Base-by-base conservation (phyloP, 129 eudicot species). In the Saussurea involucrata region DNA sequence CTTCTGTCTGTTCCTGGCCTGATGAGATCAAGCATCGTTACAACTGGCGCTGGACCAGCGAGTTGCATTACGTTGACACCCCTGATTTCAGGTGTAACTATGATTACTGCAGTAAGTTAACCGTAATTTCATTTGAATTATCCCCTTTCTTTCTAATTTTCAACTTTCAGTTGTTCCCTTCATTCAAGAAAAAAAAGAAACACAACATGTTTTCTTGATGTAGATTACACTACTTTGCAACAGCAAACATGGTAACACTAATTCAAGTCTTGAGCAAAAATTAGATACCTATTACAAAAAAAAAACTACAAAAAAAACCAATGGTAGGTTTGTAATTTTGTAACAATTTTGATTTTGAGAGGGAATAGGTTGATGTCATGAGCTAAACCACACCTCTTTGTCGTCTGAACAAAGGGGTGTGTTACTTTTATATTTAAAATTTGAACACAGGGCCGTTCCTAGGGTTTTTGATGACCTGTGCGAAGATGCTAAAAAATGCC, bases 61-160 rank as follows among this genome's bases (percentile, higher is more conserved):
- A 91, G 44, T 85, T 95, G 79, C 99, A 95, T 81, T 95, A 86
- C 75, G 89, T 95, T 60, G 97, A 95, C 83, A 95, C 99, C 21
- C 99, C 99, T 81, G 99, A 95, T 87, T 95, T 89, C 80, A 83
- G 96, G 82, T 95, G 99, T 81, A 90, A 95, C 72, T 95, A 95
- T 66, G 69, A 88, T 13, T 95, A 95, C 82, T 80, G 89, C 91
- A 86, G 99, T 95, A 95, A 89, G 97, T 81, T 76, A 60, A 34
- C 80, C 21, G 25, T 42, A 28, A 67, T 78, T 70, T 40, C 37
- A 29, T 44, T 72, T 72, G 31, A 25, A 25, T 70, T 28, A 8
- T 31, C 2, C 21, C 17, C 0, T 8, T 22, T 71, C 40, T 24
- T 42, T 46, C 3, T 58, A 40, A 5, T 81, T 5, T 29, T 66